Percentiles rank a stretch among this genome's conserved stretches.
Conservation (phyloP, 352 stramenopile species). For the Stramenopiles sp. region DNA sequence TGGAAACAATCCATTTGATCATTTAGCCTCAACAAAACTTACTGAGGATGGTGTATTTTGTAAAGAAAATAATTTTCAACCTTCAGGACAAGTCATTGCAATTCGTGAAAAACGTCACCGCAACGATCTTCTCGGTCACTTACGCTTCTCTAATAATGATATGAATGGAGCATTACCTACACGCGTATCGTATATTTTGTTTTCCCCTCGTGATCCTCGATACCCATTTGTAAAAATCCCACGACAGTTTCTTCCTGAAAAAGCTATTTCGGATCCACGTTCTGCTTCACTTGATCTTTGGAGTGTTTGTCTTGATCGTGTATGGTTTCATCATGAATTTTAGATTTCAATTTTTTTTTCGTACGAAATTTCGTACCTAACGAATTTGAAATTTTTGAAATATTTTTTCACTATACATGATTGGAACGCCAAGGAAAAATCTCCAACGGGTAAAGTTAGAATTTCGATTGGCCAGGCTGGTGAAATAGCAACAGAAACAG, state of each 20-base stretch:
- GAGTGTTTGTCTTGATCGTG: not conserved
- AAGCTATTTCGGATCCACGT: no score
- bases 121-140: conserved; percentile 27
- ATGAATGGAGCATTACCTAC: no score
- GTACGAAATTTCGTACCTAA: not conserved
- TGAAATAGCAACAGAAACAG: conserved; percentile 45
- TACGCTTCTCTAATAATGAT: no score
- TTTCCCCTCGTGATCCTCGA: conserved; percentile 24
- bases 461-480: conserved; percentile 19
- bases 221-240: not conserved
- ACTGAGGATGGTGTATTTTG: conserved; percentile 13
- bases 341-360: not conserved
- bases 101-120: conserved; percentile 22
- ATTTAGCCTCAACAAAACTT: no score
- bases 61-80: conserved; percentile 18
- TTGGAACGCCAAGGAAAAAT: conserved; percentile 21
- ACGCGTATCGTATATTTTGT: no score
- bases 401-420: not conserved
- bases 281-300: no score
- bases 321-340: not conserved
- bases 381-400: not conserved
- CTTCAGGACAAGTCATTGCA: conserved; percentile 28
- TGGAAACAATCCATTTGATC: no score
- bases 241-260: not conserved
- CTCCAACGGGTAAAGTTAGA: conserved; percentile 20